Percentiles rank a stretch among this genome's conserved stretches.
These are phyloP conservation scores for Mycena citricolor DNA, from an alignment of 1,284 basidiomycete genomes.

Conservation along the genomic window DNA sequence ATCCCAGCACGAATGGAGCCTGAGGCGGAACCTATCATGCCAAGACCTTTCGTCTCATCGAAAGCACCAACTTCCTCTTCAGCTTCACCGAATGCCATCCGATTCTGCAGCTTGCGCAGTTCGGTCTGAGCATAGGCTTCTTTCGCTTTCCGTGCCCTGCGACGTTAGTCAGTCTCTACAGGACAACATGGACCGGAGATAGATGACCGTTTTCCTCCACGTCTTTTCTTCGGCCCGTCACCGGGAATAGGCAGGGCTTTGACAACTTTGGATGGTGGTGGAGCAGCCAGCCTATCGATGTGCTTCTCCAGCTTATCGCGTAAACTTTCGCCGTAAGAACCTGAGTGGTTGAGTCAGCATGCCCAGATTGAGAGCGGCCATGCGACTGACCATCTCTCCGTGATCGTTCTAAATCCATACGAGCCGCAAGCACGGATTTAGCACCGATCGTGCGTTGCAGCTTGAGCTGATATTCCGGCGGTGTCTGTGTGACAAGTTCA, in stretches of 20 bases:
- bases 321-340: conserved; percentile 77
- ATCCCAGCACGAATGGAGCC: conserved; percentile 87
- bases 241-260: conserved; percentile 97
- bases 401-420: conserved; percentile 87
- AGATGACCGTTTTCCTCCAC: conserved; percentile 87
- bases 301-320: conserved; percentile 88
- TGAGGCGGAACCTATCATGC: conserved; percentile 88
- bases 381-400: conserved; percentile 66
- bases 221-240: conserved; percentile 92
- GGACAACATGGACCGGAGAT: conserved; percentile 4
- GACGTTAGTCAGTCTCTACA: conserved; percentile 8
- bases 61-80: conserved; percentile 97
- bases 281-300: conserved; percentile 90
- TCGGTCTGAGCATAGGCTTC: conserved; percentile 98
- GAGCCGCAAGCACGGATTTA: conserved; percentile 86
- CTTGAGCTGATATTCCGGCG: conserved; percentile 90
- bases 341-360: conserved; percentile 36
- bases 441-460: conserved; percentile 92
- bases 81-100: conserved; percentile 93
- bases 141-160: conserved; percentile 92
- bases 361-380: neutral
- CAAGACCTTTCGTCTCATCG: conserved; percentile 94
- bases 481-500: conserved; percentile 81
- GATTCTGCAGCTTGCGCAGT: conserved; percentile 93
- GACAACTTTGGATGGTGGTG: conserved; percentile 89